These are phyloP conservation scores for Neurospora sp. DNA, from an alignment of 495 filamentous ascomycete species.

Conservation along the genomic window DNA sequence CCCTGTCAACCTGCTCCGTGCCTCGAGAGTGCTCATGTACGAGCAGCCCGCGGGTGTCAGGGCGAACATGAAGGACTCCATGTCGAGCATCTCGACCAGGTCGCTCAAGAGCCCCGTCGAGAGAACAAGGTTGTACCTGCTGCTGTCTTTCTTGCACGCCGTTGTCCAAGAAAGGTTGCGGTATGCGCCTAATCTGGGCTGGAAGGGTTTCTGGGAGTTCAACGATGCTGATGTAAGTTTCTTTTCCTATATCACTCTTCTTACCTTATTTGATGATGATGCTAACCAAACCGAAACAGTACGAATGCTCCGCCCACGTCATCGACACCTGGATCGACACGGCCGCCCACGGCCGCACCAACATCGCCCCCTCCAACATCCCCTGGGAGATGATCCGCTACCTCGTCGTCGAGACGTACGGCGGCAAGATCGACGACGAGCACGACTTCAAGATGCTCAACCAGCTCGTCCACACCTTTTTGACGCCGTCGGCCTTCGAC, in stretches of 20 bases:
- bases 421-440: slow-evolving; percentile 92
- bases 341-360: slow-evolving; percentile 72
- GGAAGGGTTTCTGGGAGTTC: slow-evolving; percentile 99
- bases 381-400: slow-evolving; percentile 96
- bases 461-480: slow-evolving; percentile 59
- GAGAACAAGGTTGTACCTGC: slow-evolving; percentile 78
- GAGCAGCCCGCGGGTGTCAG: slow-evolving; percentile 94
- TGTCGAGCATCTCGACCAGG: slow-evolving; percentile 70
- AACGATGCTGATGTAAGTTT: slow-evolving; percentile 94
- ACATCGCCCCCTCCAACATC: slow-evolving; percentile 84
- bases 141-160: slow-evolving; percentile 91
- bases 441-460: slow-evolving; percentile 70
- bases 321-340: slow-evolving; percentile 91
- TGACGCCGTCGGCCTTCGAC: slow-evolving; percentile 84
- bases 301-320: slow-evolving; percentile 92
- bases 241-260: neutral
- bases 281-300: slow-evolving; percentile 40
- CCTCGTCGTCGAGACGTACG: slow-evolving; percentile 87
- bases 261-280: neutral
- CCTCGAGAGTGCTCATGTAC: slow-evolving; percentile 92
- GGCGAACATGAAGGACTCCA: slow-evolving; percentile 97
- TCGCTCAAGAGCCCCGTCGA: slow-evolving; percentile 79
- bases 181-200: slow-evolving; percentile 89
- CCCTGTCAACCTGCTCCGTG: slow-evolving; percentile 87
- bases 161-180: slow-evolving; percentile 92